Conservation (phyloP, 2,329 filamentous ascomycete genomes). For the Ophiosphaerella narmari region DNA sequence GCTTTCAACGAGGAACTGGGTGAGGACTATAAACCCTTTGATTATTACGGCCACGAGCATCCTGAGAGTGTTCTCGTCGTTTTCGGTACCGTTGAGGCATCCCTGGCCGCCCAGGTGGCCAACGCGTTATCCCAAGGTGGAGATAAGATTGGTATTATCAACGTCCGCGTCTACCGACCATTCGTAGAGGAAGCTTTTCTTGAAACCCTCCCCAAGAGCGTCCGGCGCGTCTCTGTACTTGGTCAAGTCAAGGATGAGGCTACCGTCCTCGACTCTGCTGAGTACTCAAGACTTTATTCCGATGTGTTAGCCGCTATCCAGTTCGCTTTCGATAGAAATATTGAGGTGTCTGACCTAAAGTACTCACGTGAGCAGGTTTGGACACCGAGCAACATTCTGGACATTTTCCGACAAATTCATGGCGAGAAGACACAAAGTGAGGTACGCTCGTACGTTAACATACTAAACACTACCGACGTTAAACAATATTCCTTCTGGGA, state of each 20-base stretch:
- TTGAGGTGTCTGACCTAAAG: constrained; percentile 83
- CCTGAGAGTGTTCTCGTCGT: constrained; percentile 85
- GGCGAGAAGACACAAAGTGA: constrained; percentile 48
- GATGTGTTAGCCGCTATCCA: constrained; percentile 86
- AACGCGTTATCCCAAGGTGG: constrained; percentile 72
- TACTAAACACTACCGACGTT: constrained; percentile 60
- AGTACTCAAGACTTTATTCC: constrained; percentile 86
- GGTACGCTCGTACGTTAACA: constrained; percentile 55
- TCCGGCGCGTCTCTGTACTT: constrained; percentile 78
- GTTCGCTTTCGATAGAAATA: constrained; percentile 62
- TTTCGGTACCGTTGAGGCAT: constrained; percentile 90
- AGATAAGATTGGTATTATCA: constrained; percentile 82
- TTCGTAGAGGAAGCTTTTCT: constrained; percentile 96
- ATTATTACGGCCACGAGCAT: constrained; percentile 84
- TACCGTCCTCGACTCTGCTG: constrained; percentile 72
- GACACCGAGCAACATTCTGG: constrained; percentile 60
- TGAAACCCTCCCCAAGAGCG: constrained; percentile 74
- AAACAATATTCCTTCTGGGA: constrained; percentile 97
- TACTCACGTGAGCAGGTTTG: constrained; percentile 76
- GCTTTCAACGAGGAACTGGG: constrained; percentile 89
- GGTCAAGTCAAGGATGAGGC: constrained; percentile 81
- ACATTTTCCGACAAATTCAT: constrained; percentile 53
- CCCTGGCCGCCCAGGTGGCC: constrained; percentile 81
- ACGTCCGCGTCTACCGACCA: constrained; percentile 90
- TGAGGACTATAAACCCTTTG: constrained; percentile 89